Base-by-base conservation (phyloP, 768 basidiomycete genomes). In the Vararia minispora region DNA sequence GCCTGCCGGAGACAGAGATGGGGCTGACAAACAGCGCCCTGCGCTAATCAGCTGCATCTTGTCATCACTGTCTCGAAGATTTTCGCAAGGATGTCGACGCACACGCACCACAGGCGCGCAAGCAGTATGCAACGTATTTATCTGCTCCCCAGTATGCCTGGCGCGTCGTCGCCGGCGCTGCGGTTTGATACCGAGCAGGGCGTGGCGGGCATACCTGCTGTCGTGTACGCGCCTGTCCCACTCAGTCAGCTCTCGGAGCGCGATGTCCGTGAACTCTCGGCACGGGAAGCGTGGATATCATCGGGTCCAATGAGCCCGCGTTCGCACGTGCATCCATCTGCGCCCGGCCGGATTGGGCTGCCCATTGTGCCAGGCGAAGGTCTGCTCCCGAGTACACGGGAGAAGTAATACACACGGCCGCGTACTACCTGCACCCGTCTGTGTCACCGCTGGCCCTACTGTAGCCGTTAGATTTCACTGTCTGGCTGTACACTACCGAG, bases 191-290 rank as follows among this genome's bases (percentile, higher is more conserved):
- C 14, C 10, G 20, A 20, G 17, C 17, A 36, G 18, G 35, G 46
- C 2, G 12, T 45, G 21, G 37, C 36, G 1, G n/a, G n/a, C n/a
- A n/a, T n/a, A n/a, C n/a, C n/a, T n/a, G 26, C 46, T 12, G 41
- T 76, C 22, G 69, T 86, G n/a, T 86, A 84, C 51, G 76, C 79
- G n/a, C 79, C 80, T 10, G 68, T 86, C 1, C 70, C 77, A 0
- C 54, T 79, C 28, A 64, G 58, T 42, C 64, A 70, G 10, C 58
- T 84, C 8, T 68, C 81, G 7, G 62, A 66, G 25, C 60, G 71
- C 35, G 58, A 72, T 16, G 74, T 71, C 2, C 56, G 62, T 14
- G 63, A 67, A 25, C 48, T 77, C 29, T 62, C 72, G 14, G 66
- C 69, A 21, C 72, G 64, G 36, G 80, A 82, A 49, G 80, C 76